A percentile compares a stretch with the other conserved stretches of the same genome.
phyloP scores from a whole-genome alignment of 768 basidiomycete genomes.

The Tephrocybe sp. region DNA sequence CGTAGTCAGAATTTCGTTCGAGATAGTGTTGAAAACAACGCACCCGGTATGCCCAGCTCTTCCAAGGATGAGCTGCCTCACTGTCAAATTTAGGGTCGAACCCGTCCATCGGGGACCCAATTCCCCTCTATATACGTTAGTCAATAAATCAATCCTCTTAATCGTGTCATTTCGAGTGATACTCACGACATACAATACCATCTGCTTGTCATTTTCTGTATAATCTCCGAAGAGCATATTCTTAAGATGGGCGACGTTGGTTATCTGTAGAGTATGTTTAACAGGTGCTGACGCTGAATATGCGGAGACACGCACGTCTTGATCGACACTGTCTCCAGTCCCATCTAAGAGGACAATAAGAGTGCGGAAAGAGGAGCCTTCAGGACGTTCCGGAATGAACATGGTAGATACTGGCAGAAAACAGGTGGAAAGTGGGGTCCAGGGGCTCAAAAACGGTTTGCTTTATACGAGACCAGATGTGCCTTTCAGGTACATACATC shows the following conservation, averaged over 20 bases:
- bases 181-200: conserved; percentile 1
- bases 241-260: conserved; percentile 2
- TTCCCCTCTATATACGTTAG: not conserved
- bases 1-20: not conserved
- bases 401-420: not conserved
- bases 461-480: too few species aligned
- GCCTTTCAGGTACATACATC: too few species aligned
- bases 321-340: conserved; percentile 4
- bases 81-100: conserved; percentile 1
- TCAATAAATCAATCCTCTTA: not conserved
- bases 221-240: not conserved
- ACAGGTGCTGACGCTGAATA: not conserved
- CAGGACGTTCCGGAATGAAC: conserved; percentile 4
- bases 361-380: not conserved
- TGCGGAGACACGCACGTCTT: not conserved
- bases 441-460: too few species aligned
- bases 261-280: not conserved
- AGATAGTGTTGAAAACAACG: not conserved
- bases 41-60: not conserved
- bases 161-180: not conserved
- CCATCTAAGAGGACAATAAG: conserved; percentile 6
- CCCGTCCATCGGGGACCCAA: conserved; percentile 7
- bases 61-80: conserved; percentile 3
- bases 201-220: conserved; percentile 3
- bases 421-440: too few species aligned